A percentile compares a stretch with the other conserved stretches of the same genome.
phyloP scores from a whole-genome alignment of 2,329 filamentous ascomycete genomes.

The Trichoderma citrinoviride region DNA sequence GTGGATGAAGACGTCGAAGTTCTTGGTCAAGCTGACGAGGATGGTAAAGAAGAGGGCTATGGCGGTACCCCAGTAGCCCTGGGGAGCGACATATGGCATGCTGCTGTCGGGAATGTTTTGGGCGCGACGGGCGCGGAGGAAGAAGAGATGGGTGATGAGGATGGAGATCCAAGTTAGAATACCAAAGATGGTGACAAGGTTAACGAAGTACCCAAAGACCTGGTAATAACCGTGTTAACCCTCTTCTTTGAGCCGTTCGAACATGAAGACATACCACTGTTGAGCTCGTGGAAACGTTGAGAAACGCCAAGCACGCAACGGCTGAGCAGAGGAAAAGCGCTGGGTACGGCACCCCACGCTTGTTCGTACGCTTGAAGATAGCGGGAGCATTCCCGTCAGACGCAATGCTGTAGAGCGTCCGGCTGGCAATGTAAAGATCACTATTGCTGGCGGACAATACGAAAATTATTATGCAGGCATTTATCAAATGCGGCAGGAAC shows the following conservation, averaged over 20 bases:
- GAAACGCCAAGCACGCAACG: constrained; percentile 66
- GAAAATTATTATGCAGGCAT: constrained; percentile 71
- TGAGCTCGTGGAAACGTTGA: constrained; percentile 60
- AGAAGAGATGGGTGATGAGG: constrained; percentile 65
- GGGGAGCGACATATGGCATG: constrained; percentile 65
- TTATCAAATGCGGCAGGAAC: constrained; percentile 64
- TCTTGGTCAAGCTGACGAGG: constrained; percentile 77
- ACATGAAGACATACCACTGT: constrained; percentile 30
- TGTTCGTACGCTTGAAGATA: constrained; percentile 70
- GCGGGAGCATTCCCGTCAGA: constrained; percentile 68
- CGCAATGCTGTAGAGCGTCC: constrained; percentile 71
- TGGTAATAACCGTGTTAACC: constrained; percentile 15
- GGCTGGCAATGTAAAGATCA: constrained; percentile 72
- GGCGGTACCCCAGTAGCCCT: constrained; percentile 69
- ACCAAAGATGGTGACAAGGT: constrained; percentile 65
- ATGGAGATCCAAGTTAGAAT: constrained; percentile 67
- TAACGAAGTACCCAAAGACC: constrained; percentile 65
- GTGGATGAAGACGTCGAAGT: constrained; percentile 68
- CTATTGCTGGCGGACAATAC: constrained; percentile 77
- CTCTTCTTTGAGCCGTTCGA: no score
- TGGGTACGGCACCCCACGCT: constrained; percentile 66
- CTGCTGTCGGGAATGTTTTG: constrained; percentile 55
- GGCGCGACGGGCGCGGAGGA: constrained; percentile 59
- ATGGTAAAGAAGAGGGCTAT: constrained; percentile 66
- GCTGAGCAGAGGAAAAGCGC: constrained; percentile 59